Percentiles rank a stretch among this genome's conserved stretches.
Evolutionary conservation across 2,329 filamentous ascomycete species (phyloP).

Genomic region (Claviceps spartinae): DNA sequence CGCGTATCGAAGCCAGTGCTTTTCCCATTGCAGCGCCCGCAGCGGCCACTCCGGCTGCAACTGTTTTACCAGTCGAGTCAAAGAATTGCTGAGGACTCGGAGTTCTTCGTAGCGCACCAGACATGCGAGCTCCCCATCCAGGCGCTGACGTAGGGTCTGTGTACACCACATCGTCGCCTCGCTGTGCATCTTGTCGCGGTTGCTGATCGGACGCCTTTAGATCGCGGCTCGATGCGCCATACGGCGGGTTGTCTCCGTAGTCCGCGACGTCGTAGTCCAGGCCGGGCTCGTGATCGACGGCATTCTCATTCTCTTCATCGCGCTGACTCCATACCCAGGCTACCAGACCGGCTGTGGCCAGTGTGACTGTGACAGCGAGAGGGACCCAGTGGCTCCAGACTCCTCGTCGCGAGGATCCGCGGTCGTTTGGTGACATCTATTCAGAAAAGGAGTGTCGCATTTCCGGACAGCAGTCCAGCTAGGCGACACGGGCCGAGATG

Average conservation of each 20-base stretch:
- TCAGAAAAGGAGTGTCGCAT: conserved; percentile 20
- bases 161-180: conserved; percentile 22
- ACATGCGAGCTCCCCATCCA: conserved; percentile 65
- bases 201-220: conserved; percentile 20
- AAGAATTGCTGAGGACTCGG: conserved; percentile 82
- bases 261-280: conserved; percentile 34
- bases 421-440: conserved; percentile 46
- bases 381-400: conserved; percentile 80
- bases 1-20: conserved; percentile 68
- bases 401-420: conserved; percentile 42
- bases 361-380: conserved; percentile 70
- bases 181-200: conserved; percentile 14
- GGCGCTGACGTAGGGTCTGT: conserved; percentile 19
- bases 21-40: conserved; percentile 73
- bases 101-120: conserved; percentile 66
- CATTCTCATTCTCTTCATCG: conserved; percentile 58
- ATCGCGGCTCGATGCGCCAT: conserved; percentile 27
- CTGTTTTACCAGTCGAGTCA: conserved; percentile 67
- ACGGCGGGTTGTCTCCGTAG: conserved; percentile 39
- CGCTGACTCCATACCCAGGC: conserved; percentile 94
- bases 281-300: conserved; percentile 36
- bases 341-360: conserved; percentile 73
- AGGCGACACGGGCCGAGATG: background rate
- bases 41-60: conserved; percentile 69
- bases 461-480: conserved; percentile 11